Base-by-base conservation (phyloP, 192 early-diverging fungal species). In the Geranomyces variabilis region DNA sequence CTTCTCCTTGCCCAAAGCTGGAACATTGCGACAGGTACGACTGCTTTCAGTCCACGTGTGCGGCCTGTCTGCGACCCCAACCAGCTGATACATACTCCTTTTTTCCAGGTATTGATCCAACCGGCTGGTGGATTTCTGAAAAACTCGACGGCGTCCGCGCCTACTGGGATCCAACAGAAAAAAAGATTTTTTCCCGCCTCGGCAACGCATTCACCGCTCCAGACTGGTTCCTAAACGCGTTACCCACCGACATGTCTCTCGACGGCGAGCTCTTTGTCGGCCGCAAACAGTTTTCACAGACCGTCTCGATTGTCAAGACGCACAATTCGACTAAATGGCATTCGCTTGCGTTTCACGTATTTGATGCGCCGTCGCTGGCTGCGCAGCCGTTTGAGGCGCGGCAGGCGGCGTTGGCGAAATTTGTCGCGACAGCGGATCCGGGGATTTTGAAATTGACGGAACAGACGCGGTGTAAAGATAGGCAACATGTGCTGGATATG, bases 221-320 rank as follows among this genome's bases (percentile, higher is more conserved):
- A 65, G 75, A 75, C 41, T 84, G 77, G 77, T 84, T 80, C 72
- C 75, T 67, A 17, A 49, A 81, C 58, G 71, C 64, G 14, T 64
- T 84, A 55, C 89, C 90, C 3, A 80, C 66, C 15, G 78, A 88
- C 43, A 75, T 83, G 59, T 82, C 79, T 26, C 78, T 92, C 12
- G 90, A 92, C 67, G 90, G 90, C 0, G 90, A 92, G 73, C 87
- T 92, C 22, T 92, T 86, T 72, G 71, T 66, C 19, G 90, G 90
- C n/a, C 80, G 90, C 0, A 86, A 86, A 19, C 75, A 79, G 47
- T 91, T 91, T 66, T 79, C 82, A 55, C 69, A 78, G 51, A 89
- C 88, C 19, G 84, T 90, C 8, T 89, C 87, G 19, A 79, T 89
- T 55, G 88, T 92, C 51, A 86, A 83, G 71, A 67, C 73, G 5